Conservation (phyloP, 306 rosid species). For the Spatholobus suberectus region DNA sequence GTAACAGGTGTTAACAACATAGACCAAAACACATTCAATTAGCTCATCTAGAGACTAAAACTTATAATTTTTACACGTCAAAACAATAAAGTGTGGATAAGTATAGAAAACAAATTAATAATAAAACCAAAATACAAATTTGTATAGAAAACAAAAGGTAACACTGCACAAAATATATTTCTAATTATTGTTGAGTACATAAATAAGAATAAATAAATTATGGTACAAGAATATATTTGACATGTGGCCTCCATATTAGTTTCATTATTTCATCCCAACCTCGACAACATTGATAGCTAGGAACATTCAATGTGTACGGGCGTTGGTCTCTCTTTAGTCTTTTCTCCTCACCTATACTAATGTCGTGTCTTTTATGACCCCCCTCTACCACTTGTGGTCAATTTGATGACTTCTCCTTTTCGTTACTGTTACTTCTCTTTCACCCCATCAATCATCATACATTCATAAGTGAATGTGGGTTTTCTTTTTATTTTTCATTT, state of each 20-base stretch:
- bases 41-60: too few relatives aligned
- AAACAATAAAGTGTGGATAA: too few relatives aligned
- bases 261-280: constrained; percentile 19
- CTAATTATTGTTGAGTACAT: neutral
- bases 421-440: constrained; percentile 30
- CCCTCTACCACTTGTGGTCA: constrained; percentile 6
- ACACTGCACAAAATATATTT: neutral
- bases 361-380: constrained; percentile 29
- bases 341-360: neutral
- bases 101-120: too few relatives aligned
- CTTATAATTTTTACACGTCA: too few relatives aligned
- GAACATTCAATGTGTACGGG: constrained; percentile 20
- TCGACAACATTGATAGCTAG: neutral
- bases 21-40: too few relatives aligned
- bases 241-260: neutral
- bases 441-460: constrained; percentile 17
- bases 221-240: neutral
- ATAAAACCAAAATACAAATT: neutral
- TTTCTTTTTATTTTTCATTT: constrained; percentile 3
- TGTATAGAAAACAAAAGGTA: neutral
- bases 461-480: neutral
- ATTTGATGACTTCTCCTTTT: constrained; percentile 31
- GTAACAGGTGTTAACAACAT: too few relatives aligned
- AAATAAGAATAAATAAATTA: neutral
- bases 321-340: neutral